phyloP scores from a whole-genome alignment of 352 stramenopile species.

The Phytophthora capsici region DNA sequence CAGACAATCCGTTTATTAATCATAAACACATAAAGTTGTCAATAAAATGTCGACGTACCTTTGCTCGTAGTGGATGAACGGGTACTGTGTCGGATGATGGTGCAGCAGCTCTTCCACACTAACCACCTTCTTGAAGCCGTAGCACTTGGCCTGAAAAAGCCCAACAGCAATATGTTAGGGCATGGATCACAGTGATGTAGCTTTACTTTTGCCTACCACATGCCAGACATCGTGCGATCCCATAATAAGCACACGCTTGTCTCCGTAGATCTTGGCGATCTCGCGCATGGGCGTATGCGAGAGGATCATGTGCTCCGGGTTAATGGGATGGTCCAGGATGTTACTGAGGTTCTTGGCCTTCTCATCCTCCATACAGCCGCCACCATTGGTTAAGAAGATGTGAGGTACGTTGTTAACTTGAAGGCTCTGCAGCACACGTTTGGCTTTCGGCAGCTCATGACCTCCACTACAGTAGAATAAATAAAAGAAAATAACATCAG shows the following conservation, averaged over 20 bases:
- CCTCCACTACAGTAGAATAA: constrained; percentile 64
- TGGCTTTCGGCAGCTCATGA: constrained; percentile 72
- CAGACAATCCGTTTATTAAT: not conserved
- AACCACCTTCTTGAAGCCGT: constrained; percentile 88
- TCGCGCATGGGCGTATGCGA: constrained; percentile 92
- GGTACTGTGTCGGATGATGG: constrained; percentile 80
- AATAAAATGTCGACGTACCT: constrained; percentile 39
- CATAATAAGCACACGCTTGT: constrained; percentile 88
- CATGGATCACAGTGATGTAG: not conserved
- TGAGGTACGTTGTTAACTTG: constrained; percentile 72
- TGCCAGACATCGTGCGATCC: constrained; percentile 84
- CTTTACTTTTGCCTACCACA: constrained; percentile 49
- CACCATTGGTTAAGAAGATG: constrained; percentile 92
- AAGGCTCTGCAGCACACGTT: constrained; percentile 72
- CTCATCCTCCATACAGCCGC: constrained; percentile 83
- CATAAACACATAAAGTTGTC: not conserved
- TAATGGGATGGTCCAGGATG: constrained; percentile 65
- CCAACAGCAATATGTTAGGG: not conserved
- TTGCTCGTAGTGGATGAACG: constrained; percentile 76
- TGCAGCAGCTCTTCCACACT: constrained; percentile 74
- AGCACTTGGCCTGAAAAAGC: constrained; percentile 56
- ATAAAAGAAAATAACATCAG: constrained; percentile 1
- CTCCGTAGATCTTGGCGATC: constrained; percentile 66
- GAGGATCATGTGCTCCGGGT: constrained; percentile 80
- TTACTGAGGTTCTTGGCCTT: constrained; percentile 84